phyloP scores from a whole-genome alignment of 2,329 filamentous ascomycete genomes.

The Diaporthe destruens region DNA sequence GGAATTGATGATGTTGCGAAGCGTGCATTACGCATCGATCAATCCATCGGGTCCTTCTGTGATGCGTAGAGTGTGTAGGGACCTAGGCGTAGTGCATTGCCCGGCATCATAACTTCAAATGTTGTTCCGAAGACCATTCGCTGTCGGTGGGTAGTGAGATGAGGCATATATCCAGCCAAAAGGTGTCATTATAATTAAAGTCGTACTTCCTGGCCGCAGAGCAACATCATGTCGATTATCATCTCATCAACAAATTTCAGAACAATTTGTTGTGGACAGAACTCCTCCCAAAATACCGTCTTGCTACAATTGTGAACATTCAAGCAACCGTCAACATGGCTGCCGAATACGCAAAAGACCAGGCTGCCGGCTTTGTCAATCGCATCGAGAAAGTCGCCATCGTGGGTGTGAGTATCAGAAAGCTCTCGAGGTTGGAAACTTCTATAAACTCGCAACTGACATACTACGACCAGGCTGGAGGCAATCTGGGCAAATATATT shows the following conservation, averaged over 20 bases:
- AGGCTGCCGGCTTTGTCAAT: conserved; percentile 41
- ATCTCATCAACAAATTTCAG: neutral
- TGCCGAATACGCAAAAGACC: conserved; percentile 36
- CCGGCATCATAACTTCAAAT: conserved; percentile 1
- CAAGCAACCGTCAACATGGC: conserved; percentile 6
- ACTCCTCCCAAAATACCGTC: neutral
- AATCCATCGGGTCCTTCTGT: neutral
- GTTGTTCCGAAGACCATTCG: neutral
- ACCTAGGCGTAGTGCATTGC: neutral
- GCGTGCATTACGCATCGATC: neutral
- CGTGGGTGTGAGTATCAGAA: conserved; percentile 44
- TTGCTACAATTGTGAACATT: neutral
- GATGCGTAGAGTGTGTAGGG: neutral
- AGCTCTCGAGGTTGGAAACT: neutral
- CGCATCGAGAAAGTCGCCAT: conserved; percentile 46
- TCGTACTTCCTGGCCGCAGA: neutral
- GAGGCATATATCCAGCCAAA: neutral
- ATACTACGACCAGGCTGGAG: conserved; percentile 42
- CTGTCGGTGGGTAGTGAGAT: neutral
- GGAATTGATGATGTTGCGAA: neutral
- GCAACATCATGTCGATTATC: neutral
- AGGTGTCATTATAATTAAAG: neutral
- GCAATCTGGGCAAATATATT: conserved; percentile 44
- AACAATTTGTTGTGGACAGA: neutral
- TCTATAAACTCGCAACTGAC: neutral